phyloP scores from a whole-genome alignment of 129 eudicot genomes.

The Tagetes patula region DNA sequence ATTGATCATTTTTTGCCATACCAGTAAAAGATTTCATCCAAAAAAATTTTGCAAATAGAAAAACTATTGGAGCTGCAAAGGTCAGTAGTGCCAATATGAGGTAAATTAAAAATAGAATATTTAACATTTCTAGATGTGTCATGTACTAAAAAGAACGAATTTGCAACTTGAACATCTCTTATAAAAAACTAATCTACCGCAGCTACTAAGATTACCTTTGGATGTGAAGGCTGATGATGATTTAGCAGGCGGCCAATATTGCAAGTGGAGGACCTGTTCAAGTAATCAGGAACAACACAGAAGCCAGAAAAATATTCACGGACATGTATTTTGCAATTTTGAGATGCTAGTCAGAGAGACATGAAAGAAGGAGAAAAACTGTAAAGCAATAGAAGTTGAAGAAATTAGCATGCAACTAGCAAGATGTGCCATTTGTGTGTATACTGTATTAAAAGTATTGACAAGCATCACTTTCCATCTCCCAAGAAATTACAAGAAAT shows the following conservation, averaged over 20 bases:
- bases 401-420: slow-evolving; percentile 27
- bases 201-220: slow-evolving; percentile 67
- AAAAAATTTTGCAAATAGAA: slow-evolving; percentile 41
- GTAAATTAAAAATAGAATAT: slow-evolving; percentile 26
- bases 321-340: slow-evolving; percentile 24
- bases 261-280: slow-evolving; percentile 93
- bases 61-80: slow-evolving; percentile 41
- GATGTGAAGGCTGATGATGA: slow-evolving; percentile 29
- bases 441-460: slow-evolving; percentile 11
- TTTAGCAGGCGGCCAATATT: slow-evolving; percentile 90
- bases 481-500: slow-evolving; percentile 15
- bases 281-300: slow-evolving; percentile 32
- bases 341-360: slow-evolving; percentile 26
- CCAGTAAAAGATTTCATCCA: slow-evolving; percentile 80
- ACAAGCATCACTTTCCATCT: slow-evolving; percentile 18
- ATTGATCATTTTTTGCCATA: slow-evolving; percentile 75
- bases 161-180: neutral
- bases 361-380: slow-evolving; percentile 21
- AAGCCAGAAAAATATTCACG: slow-evolving; percentile 8
- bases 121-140: neutral
- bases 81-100: slow-evolving; percentile 53
- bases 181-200: slow-evolving; percentile 51
- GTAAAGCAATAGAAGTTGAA: slow-evolving; percentile 21
- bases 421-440: slow-evolving; percentile 20
- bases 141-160: neutral